Evolutionary conservation across 2,329 filamentous ascomycete genomes (phyloP), one percentile per base, ranked within the genome.

Genomic region (Penicillium sp.): DNA sequence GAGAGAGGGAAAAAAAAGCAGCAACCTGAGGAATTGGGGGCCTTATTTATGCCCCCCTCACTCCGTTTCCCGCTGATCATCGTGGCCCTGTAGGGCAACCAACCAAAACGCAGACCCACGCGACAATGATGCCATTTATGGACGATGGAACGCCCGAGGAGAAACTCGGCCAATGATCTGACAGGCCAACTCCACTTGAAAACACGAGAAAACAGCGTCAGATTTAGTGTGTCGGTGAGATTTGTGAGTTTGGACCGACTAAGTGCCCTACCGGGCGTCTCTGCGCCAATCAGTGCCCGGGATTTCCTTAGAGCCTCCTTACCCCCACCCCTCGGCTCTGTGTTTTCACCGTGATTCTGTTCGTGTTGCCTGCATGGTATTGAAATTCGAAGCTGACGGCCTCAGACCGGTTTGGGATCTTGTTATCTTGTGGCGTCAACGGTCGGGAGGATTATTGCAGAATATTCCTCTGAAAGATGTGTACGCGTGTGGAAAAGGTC

Each of bases 301-400:
- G 13, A 55, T 55, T 62, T 52, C 53, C 61, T 63, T 58, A 44
- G 61, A 65, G 61, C 57, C 61, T 63, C 62, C 50, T 57, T 27
- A 34, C 2, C 40, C 14, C 32, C 39, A 34, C 55, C 27, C 39
- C 24, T 47, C 32, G 32, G 47, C 61, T 57, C 57, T 59, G 56
- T 56, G 52, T 44, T 59, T 65, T 59, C 59, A 63, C 62, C 62
- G 62, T 27, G 24, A 27, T 27, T 27, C 5, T 27, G 24, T 27
- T 8, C 24, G 24, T 27, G 24, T 27, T 8, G 24, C 5, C 24
- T 27, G 4, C 24, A 27, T 27, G 24, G 24, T 27, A 27, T 27
- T 27, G 24, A 6, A 27, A 27, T 27, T 27, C 8, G 24, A 27
- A 27, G 24, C 24, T 6, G 24, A 27, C 24, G 24, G 8, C 8